Conservation (phyloP, 345 rosid species). For the Lepidium sativum region DNA sequence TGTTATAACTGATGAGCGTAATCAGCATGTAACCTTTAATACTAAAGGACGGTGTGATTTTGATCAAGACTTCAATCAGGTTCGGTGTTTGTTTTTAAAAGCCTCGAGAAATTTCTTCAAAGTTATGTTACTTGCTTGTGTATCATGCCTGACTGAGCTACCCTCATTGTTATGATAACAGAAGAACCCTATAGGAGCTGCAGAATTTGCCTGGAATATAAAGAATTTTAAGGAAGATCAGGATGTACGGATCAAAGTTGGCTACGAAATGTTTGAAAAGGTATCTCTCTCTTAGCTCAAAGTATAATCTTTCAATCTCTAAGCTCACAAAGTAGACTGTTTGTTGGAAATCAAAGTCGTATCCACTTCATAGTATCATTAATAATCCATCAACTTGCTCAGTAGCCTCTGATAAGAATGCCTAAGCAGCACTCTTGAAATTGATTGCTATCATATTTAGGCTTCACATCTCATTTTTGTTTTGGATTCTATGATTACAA, state of each 20-base stretch:
- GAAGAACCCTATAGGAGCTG: slow-evolving; percentile 75
- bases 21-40: slow-evolving; percentile 51
- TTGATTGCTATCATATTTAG: background rate
- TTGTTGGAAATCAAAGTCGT: background rate
- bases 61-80: slow-evolving; percentile 74
- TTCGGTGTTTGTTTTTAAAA: slow-evolving; percentile 4
- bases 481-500: background rate
- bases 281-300: slow-evolving; percentile 30
- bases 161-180: slow-evolving; percentile 24
- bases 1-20: background rate
- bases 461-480: background rate
- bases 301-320: background rate
- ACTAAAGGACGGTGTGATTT: slow-evolving; percentile 64
- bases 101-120: background rate
- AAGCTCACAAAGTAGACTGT: background rate
- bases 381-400: background rate
- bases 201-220: slow-evolving; percentile 70
- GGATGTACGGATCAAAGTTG: slow-evolving; percentile 73
- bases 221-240: slow-evolving; percentile 69
- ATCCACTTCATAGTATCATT: background rate
- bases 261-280: slow-evolving; percentile 67
- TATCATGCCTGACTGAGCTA: background rate
- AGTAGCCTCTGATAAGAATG: background rate
- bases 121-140: background rate
- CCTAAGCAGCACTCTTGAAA: background rate